Base-by-base conservation (phyloP, 2,329 filamentous ascomycete genomes). In the Incumbomyces delicatus region DNA sequence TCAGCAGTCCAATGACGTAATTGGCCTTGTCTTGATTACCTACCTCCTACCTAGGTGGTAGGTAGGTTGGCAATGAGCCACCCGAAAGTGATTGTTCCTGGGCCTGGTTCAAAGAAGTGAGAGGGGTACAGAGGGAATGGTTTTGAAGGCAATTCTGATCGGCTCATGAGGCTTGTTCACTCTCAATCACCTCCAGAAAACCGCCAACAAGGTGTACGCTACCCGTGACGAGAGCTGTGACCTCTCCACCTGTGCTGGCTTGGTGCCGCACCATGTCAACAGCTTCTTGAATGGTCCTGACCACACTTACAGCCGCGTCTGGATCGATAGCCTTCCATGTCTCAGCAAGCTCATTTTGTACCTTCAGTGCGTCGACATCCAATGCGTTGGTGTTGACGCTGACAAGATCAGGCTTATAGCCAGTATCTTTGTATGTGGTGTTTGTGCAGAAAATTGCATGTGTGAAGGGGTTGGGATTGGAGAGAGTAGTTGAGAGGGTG, bases 151-250 rank as follows among this genome's bases (percentile, higher is more conserved):
- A 27, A 27, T 8, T 8, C 22, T 27, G 22, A 27, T 8, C 4
- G 22, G 22, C 22, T 27, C 22, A 27, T 5, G 22, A 27, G 8
- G 22, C 22, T 29, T 17, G 31, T 32, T 13, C 40, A 42, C 29
- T 50, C 30, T 85, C 86, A 49, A 94, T 64, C 1, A 85, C 80
- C 61, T 85, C 81, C 44, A 94, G 68, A 38, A 88, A 70, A 10
- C 84, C 85, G 6, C 88, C 87, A 1, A 89, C 87, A 33, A 95
- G 72, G 70, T 94, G 84, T 59, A 94, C 67, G 62, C 87, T 94
- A 2, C 88, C 88, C 12, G 88, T 94, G 8, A 87, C 81, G 46
- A 95, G 67, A 0, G 82, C 78, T 61, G 80, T 77, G 13, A 79
- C 70, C n/a, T 60, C 57, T 18, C 53, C 58, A 27, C 49, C 58